Base-by-base conservation (phyloP, 2,329 filamentous ascomycete genomes). In the Pseudopyricularia javanii region DNA sequence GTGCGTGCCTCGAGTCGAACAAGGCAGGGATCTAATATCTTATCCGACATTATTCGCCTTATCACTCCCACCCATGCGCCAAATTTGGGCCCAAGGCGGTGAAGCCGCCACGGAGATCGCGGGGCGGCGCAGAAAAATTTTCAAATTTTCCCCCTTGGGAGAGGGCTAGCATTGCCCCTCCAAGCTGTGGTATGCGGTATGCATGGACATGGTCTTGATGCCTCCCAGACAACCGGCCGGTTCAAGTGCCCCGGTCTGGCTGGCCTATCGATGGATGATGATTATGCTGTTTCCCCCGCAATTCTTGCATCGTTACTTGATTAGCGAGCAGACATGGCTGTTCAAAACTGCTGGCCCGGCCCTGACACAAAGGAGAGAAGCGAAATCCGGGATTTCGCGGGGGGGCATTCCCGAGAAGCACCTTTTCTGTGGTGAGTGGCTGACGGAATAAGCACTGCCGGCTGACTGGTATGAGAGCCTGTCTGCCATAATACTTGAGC, bases 31-130 rank as follows among this genome's bases (percentile, higher is more conserved):
- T 43, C 17, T 43, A 20, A n/a, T 1, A 8, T 43, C 37, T 43
- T 43, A 43, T 43, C 37, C 37, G 17, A 20, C 40, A 26, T 45
- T 43, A 43, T n/a, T n/a, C n/a, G n/a, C 28, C 28, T 30, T 30
- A 30, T 30, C 28, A 17, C 50, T 20, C 17, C n/a, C 20, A 17
- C 22, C 49, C 35, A 43, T 24, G 28, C 5, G 22, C 45, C 43
- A 52, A 26, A 47, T 47, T 51, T 51, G 50, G n/a, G 50, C 50
- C 14, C 30, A 53, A 35, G 52, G 52, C 52, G 52, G 52, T 53
- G 52, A 52, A 53, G 47, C 51, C 45, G 47, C 26, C 47, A n/a
- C 26, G 37, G 52, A 50, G 22, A 26, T 52, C 20, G 28, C 22
- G 28, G 35, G n/a, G 33, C 8, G 26, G 33, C 45, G 35, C 32